A percentile compares a stretch with the other conserved stretches of the same genome.
Evolutionary conservation across 2,329 filamentous ascomycete species (phyloP).

Genomic region (Cordyceps javanica): DNA sequence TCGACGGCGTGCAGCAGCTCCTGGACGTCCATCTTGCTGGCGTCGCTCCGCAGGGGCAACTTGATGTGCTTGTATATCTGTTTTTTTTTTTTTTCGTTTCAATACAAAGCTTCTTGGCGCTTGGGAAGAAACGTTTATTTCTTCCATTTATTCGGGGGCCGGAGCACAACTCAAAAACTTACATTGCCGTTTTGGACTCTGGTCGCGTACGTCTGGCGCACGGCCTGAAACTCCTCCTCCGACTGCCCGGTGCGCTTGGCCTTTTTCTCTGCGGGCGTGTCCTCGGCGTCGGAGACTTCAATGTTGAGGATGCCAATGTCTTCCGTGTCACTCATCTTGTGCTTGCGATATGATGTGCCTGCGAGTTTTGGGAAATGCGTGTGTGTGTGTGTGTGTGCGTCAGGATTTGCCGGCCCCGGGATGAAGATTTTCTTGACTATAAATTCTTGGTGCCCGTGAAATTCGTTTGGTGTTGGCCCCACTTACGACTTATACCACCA

Average conservation of each 20-base stretch:
- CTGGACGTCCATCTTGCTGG: constrained; percentile 43
- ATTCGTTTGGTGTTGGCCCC: no score
- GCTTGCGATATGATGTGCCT: not conserved
- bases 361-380: not conserved
- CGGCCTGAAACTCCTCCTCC: constrained; percentile 41
- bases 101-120: not conserved
- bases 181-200: constrained; percentile 53
- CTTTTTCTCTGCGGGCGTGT: constrained; percentile 21
- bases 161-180: no score
- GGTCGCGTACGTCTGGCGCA: constrained; percentile 38
- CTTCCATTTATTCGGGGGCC: not conserved
- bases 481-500: no score
- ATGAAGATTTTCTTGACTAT: no score
- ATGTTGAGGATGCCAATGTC: constrained; percentile 29
- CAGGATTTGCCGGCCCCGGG: no score
- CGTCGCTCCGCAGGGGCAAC: constrained; percentile 32
- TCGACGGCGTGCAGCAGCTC: constrained; percentile 50
- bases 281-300: constrained; percentile 27
- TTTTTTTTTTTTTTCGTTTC: not conserved
- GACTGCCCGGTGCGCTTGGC: constrained; percentile 37
- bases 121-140: not conserved
- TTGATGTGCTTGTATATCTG: constrained; percentile 40
- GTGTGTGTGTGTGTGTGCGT: no score
- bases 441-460: no score
- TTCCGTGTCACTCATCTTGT: not conserved